These are phyloP conservation scores for Rhodotorula sp. DNA, from an alignment of 1,284 basidiomycete species.

Conservation along the genomic window DNA sequence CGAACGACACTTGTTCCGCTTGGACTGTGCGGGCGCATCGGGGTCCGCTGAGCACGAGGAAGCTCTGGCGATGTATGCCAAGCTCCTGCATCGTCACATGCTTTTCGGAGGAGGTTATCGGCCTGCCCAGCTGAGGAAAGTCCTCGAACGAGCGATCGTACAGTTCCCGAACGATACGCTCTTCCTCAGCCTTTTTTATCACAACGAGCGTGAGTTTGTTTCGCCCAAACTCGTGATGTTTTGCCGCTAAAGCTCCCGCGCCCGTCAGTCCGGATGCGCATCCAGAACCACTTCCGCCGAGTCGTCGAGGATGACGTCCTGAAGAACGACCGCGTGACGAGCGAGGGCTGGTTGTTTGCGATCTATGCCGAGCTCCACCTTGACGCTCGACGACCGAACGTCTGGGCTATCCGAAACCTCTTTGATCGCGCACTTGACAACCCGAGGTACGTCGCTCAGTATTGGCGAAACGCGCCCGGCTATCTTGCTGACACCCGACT, in stretches of 20 bases:
- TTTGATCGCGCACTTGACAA: conserved; percentile 45
- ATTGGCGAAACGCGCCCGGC: too few relatives aligned
- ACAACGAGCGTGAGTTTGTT: conserved; percentile 69
- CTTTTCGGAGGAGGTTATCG: conserved; percentile 59
- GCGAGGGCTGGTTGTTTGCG: conserved; percentile 45
- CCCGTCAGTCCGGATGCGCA: conserved; percentile 47
- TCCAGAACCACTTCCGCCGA: conserved; percentile 63
- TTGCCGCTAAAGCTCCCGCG: conserved; percentile 53
- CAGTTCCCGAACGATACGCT: conserved; percentile 69
- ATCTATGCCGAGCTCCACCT: conserved; percentile 46
- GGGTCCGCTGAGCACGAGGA: conserved; percentile 59
- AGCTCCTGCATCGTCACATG: conserved; percentile 64
- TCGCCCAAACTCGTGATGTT: too few relatives aligned
- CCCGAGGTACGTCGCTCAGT: conserved; percentile 15
- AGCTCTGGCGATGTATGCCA: conserved; percentile 58
- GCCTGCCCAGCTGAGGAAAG: conserved; percentile 61
- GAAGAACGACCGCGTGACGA: conserved; percentile 60
- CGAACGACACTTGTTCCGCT: conserved; percentile 49
- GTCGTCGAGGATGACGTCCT: conserved; percentile 63
- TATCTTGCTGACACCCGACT: background rate
- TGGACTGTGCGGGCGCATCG: conserved; percentile 36
- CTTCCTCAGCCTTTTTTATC: conserved; percentile 71
- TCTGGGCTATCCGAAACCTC: conserved; percentile 40
- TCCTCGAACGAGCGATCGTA: conserved; percentile 59
- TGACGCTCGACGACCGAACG: conserved; percentile 36